Percentiles rank a stretch among this genome's conserved stretches.
Conservation (phyloP, 2,329 filamentous ascomycete species). For the Zymoseptoria brevis region DNA sequence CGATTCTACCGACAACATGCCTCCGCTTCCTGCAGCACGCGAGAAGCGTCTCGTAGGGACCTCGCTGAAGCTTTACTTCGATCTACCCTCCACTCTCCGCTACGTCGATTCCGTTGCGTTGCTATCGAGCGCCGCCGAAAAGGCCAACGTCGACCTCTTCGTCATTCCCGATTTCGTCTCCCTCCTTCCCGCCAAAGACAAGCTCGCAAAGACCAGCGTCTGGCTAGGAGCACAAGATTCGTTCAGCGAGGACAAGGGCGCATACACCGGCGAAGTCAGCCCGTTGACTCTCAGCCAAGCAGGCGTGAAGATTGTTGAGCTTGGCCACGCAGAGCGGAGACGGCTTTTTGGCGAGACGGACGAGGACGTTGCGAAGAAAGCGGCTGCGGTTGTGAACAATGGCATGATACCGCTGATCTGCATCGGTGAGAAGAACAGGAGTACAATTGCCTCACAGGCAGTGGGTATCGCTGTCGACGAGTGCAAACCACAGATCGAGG, state of each 20-base stretch:
- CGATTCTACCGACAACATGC: conserved; percentile 19
- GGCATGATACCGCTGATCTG: conserved; percentile 72
- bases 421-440: conserved; percentile 60
- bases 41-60: conserved; percentile 62
- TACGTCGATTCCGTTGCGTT: conserved; percentile 38
- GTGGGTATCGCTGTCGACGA: conserved; percentile 56
- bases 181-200: conserved; percentile 45
- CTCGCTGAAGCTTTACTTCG: conserved; percentile 75
- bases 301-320: conserved; percentile 64
- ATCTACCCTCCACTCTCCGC: conserved; percentile 51
- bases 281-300: conserved; percentile 58
- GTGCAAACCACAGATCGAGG: conserved; percentile 57
- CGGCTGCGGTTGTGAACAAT: conserved; percentile 57
- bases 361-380: conserved; percentile 58
- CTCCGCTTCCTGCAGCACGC: conserved; percentile 25
- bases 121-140: conserved; percentile 46
- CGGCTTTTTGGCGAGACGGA: conserved; percentile 69
- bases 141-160: conserved; percentile 58
- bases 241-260: conserved; percentile 60
- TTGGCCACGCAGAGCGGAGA: conserved; percentile 74
- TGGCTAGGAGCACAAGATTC: conserved; percentile 69
- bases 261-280: conserved; percentile 72
- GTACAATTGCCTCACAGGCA: conserved; percentile 38
- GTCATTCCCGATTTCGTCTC: conserved; percentile 71
- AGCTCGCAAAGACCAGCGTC: conserved; percentile 44